Conservation (phyloP, 805 yeast genomes). For the Zygosaccharomyces rouxii region DNA sequence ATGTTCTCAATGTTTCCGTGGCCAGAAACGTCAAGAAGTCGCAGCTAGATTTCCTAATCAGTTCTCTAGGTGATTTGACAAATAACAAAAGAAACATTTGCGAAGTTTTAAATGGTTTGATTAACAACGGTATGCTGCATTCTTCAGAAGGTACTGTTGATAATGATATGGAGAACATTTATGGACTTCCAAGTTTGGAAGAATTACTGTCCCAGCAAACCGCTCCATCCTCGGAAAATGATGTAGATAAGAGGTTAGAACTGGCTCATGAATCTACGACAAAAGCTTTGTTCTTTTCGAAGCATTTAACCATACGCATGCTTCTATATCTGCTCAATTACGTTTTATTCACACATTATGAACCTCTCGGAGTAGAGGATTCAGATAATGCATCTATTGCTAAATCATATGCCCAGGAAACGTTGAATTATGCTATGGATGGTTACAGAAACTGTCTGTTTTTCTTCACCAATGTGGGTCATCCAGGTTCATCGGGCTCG, state of each 20-base stretch:
- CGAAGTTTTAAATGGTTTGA: constrained; percentile 27
- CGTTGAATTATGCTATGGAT: constrained; percentile 41
- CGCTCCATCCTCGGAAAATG: constrained; percentile 11
- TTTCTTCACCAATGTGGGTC: constrained; percentile 38
- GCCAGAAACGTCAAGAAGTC: constrained; percentile 42
- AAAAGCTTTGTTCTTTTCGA: constrained; percentile 38
- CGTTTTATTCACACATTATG: constrained; percentile 43
- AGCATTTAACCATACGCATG: constrained; percentile 43
- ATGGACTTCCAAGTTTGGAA: constrained; percentile 32
- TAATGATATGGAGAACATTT: constrained; percentile 31
- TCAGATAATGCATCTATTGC: constrained; percentile 35
- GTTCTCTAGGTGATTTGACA: constrained; percentile 34
- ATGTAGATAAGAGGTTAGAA: constrained; percentile 33
- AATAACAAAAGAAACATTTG: constrained; percentile 31
- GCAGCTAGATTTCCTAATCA: constrained; percentile 38
- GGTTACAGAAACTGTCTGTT: constrained; percentile 41
- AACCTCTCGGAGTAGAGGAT: constrained; percentile 39
- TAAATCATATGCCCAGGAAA: constrained; percentile 40
- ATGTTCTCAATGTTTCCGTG: constrained; percentile 31
- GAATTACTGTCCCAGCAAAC: constrained; percentile 24
- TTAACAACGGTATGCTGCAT: constrained; percentile 29
- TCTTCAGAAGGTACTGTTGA: constrained; percentile 33
- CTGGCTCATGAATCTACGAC: constrained; percentile 40
- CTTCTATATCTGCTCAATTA: constrained; percentile 49
- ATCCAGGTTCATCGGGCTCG: constrained; percentile 36